Percentiles rank a stretch among this genome's conserved stretches.
Evolutionary conservation across 345 rosid species (phyloP).

Genomic region (Rubroshorea leprosula): DNA sequence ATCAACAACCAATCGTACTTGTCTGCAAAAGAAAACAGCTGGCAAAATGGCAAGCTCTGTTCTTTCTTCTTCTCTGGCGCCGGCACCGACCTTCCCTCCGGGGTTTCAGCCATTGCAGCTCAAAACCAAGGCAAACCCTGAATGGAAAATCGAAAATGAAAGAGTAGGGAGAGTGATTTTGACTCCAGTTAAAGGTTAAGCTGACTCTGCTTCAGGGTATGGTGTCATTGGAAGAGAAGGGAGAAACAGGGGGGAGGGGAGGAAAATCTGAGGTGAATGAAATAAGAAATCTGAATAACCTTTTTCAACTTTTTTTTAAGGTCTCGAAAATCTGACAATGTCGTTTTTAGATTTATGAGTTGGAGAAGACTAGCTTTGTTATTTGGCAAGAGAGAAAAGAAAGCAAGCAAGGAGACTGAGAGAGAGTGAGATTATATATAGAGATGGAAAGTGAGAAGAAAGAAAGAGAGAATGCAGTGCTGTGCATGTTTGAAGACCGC

Average conservation of each 20-base stretch:
- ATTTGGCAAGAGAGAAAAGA: constrained; percentile 1
- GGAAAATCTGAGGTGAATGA: constrained; percentile 11
- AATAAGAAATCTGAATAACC: constrained; percentile 17
- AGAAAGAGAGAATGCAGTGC: too few species aligned
- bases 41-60: constrained; percentile 81
- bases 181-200: neutral
- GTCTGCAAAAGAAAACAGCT: constrained; percentile 95
- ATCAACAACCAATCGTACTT: constrained; percentile 72
- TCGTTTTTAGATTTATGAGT: constrained; percentile 24
- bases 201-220: constrained; percentile 8
- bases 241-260: constrained; percentile 5
- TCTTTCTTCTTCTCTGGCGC: constrained; percentile 97
- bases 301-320: constrained; percentile 10
- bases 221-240: constrained; percentile 11
- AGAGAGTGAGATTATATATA: constrained; percentile 11
- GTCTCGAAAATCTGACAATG: constrained; percentile 26
- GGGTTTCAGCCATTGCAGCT: constrained; percentile 56
- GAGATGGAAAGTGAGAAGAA: constrained; percentile 1
- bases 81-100: constrained; percentile 54
- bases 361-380: constrained; percentile 21
- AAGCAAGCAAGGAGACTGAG: constrained; percentile 9
- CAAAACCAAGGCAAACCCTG: neutral
- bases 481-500: neutral
- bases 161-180: neutral
- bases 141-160: neutral